Evolutionary conservation across 1,139 yeast species (phyloP), one percentile per base, ranked within the genome.

Genomic region (Sugiyamaella paludigena): DNA sequence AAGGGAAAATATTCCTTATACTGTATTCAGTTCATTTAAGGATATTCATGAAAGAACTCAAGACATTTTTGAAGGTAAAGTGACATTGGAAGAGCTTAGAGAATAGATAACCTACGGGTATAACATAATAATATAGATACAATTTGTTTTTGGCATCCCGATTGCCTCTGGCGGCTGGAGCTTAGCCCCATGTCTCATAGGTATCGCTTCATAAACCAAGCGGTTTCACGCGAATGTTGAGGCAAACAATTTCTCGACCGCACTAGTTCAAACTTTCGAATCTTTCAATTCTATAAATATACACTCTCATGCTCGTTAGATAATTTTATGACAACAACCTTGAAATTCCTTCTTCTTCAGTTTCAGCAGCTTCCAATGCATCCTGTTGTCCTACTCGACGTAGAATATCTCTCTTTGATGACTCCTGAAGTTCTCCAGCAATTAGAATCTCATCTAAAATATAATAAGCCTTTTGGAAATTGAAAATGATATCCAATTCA

Each of bases 391-490:
- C 78, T 4, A 92, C 85, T 47, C 87, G 74, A 56, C 83, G 77
- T 58, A 91, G 71, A 1, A 89, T 89, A 60, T 87, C 96, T 47
- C 82, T 77, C 59, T 84, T 84, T 10, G 92, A 84, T 42, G 89
- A 79, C 65, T 92, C 99, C 58, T 87, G 88, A 16, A 92, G 68
- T 49, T 85, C 83, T 0, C 98, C 98, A 40, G 83, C 82, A 65
- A 83, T 72, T 42, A 94, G 69, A 59, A 92, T 73, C 66, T 94
- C 98, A 67, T 92, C 97, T 57, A 94, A 73, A 13, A 92, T 84
- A 67, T 87, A 87, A 66, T 92, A 92, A 0, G 98, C 98, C 65
- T 87, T 86, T 61, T 85, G 87, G 70, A 92, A 92, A 59, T 95
- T 95, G 77, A 92, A 92, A 46, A 92, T 92, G 54, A 92, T 89